Percentiles rank a stretch among this genome's conserved stretches.
Conservation (phyloP, 208 protist species). For the Tritrichomonas musculus region DNA sequence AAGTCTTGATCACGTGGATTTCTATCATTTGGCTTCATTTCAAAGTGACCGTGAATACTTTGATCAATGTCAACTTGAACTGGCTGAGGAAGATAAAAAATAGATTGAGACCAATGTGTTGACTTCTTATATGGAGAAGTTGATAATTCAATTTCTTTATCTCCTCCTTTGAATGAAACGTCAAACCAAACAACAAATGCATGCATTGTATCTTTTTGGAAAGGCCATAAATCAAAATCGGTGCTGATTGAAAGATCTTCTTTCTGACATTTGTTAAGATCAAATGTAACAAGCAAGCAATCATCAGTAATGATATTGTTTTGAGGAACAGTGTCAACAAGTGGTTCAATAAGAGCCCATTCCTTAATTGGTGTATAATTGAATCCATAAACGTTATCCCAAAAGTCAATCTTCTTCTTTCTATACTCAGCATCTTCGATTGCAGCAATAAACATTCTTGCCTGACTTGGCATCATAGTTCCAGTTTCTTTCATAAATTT, state of each 20-base stretch:
- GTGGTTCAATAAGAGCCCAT: conserved; percentile 55
- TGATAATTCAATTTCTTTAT: conserved; percentile 55
- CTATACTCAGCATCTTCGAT: conserved; percentile 50
- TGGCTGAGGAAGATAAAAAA: conserved; percentile 84
- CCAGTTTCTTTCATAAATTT: conserved; percentile 47
- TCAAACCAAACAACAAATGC: conserved; percentile 66
- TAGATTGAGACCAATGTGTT: conserved; percentile 88
- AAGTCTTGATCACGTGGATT: conserved; percentile 89
- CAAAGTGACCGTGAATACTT: conserved; percentile 64
- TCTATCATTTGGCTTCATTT: conserved; percentile 67
- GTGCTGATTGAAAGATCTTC: conserved; percentile 35
- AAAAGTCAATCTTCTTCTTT: conserved; percentile 33
- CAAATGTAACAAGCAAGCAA: conserved; percentile 43
- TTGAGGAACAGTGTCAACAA: conserved; percentile 63
- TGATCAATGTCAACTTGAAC: conserved; percentile 67
- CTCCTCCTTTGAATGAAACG: conserved; percentile 60
- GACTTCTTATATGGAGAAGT: conserved; percentile 55
- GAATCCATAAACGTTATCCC: conserved; percentile 55
- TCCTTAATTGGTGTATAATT: conserved; percentile 47
- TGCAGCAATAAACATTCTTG: conserved; percentile 40
- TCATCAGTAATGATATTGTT: conserved; percentile 54
- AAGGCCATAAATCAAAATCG: conserved; percentile 54
- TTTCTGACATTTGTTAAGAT: conserved; percentile 61
- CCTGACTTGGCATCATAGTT: conserved; percentile 48
- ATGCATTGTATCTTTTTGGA: conserved; percentile 58